Evolutionary conservation across 768 basidiomycete species (phyloP).

Genomic region (Tephrocybe rancida): DNA sequence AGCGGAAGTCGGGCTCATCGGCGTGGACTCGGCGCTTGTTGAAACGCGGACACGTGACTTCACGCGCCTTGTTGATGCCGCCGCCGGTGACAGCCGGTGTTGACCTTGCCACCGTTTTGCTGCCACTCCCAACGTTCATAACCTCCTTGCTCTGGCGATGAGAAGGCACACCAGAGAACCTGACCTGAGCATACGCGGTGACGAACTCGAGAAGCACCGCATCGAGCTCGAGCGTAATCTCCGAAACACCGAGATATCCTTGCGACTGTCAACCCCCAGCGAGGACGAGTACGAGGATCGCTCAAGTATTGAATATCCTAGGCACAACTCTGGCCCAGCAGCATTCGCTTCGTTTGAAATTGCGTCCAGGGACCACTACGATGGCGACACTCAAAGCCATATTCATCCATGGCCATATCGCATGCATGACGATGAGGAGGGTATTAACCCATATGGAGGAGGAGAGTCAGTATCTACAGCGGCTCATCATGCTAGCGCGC

Average conservation of each 20-base stretch:
- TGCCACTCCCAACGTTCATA: constrained; percentile 19
- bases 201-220: constrained; percentile 75
- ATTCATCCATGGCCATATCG: constrained; percentile 59
- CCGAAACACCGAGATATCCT: constrained; percentile 70
- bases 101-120: not conserved
- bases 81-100: not conserved
- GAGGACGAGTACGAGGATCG: constrained; percentile 42
- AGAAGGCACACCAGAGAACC: constrained; percentile 37
- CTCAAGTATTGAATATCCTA: constrained; percentile 68
- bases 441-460: constrained; percentile 63
- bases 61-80: constrained; percentile 19
- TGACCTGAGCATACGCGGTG: constrained; percentile 60
- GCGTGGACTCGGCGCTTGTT: too few species aligned
- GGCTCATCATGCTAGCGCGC: constrained; percentile 87
- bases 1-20: too few species aligned
- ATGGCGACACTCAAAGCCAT: constrained; percentile 50
- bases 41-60: constrained; percentile 16
- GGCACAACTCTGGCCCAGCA: constrained; percentile 64
- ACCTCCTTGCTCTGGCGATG: constrained; percentile 27
- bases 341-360: constrained; percentile 64
- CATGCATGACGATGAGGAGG: constrained; percentile 45
- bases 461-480: constrained; percentile 79
- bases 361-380: constrained; percentile 56
- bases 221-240: constrained; percentile 81
- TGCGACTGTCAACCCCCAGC: constrained; percentile 63